Evolutionary conservation across 2,329 filamentous ascomycete species (phyloP).

Genomic region (Colletotrichum chrysophilum): DNA sequence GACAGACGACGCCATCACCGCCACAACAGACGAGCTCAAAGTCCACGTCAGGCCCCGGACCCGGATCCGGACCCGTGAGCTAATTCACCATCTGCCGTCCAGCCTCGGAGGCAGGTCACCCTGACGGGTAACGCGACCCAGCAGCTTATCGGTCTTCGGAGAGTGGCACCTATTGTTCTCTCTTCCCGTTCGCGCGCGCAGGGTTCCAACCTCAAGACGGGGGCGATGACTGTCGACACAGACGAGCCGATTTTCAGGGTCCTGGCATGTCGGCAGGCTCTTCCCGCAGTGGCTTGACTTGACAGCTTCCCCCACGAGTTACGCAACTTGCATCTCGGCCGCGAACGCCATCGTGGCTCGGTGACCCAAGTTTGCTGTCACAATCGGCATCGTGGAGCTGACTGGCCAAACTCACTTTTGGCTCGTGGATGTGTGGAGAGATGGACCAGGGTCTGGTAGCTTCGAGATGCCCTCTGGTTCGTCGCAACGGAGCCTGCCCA

Average conservation of each 20-base stretch:
- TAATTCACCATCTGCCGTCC: not conserved
- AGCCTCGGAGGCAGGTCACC: not conserved
- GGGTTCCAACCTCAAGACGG: not conserved
- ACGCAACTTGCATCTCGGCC: not conserved
- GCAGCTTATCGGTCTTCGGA: not conserved
- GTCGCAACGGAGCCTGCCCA: not conserved
- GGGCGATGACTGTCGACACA: not conserved
- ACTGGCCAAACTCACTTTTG: not conserved
- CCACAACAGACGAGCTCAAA: constrained; percentile 9
- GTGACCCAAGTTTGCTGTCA: not conserved
- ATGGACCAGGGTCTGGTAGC: not conserved
- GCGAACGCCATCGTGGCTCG: constrained; percentile 7
- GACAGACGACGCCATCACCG: constrained; percentile 1
- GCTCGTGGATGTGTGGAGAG: constrained; percentile 3
- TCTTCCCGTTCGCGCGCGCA: not conserved
- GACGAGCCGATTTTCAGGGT: not conserved
- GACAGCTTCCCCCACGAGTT: not conserved
- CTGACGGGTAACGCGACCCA: not conserved
- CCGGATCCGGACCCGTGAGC: not conserved
- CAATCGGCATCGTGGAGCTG: not conserved
- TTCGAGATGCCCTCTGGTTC: not conserved
- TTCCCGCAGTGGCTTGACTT: not conserved
- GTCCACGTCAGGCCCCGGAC: not conserved
- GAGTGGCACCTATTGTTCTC: not conserved
- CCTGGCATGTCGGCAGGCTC: not conserved